Base-by-base conservation (phyloP, 768 basidiomycete species). In the Russula compacta region DNA sequence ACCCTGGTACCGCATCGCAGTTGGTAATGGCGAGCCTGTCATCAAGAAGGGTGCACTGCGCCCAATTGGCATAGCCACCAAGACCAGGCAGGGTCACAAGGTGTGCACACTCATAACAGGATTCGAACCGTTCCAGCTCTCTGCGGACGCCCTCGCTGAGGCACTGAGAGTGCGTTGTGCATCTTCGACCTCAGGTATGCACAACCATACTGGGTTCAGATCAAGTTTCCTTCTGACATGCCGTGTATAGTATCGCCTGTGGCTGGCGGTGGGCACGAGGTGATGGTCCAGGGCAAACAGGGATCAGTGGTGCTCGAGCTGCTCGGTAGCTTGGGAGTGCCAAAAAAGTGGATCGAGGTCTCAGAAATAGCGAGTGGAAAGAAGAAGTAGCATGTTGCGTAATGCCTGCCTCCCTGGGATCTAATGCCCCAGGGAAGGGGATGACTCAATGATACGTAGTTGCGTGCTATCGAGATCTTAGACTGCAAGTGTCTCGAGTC, bases 211-310 rank as follows among this genome's bases (percentile, higher is more conserved):
- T 56, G 21, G 48, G 14, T 52, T 21, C 12, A 58, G 12, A 15
- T 58, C 1, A 32, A 24, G 4, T 10, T 7, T 2, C 7, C 40
- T 53, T 36, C 36, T 59, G 44, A 48, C 19, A 24, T 52, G 40
- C 9, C 21, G 33, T 21, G n/a, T 51, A 33, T 66, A 89, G 88
- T 87, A 15, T 80, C 83, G 0, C 81, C 83, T 1, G 57, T 80
- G n/a, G 76, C 74, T 6, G 85, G 86, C 0, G 74, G 80, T 2
- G 81, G 80, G 1, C 66, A 81, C 55, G 89, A 94, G 67, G 84
- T 97, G 9, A 75, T 88, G 63, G 85, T 95, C 0, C 94, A 95
- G 68, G 94, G 94, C 2, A 89, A 88, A 63, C 92, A 95, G 67
- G 76, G 78, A 19, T 79, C 81, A 64, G 74, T 76, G 2, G 86